Conservation (phyloP, 2,329 filamentous ascomycete species). For the Fusarium multiceps region DNA sequence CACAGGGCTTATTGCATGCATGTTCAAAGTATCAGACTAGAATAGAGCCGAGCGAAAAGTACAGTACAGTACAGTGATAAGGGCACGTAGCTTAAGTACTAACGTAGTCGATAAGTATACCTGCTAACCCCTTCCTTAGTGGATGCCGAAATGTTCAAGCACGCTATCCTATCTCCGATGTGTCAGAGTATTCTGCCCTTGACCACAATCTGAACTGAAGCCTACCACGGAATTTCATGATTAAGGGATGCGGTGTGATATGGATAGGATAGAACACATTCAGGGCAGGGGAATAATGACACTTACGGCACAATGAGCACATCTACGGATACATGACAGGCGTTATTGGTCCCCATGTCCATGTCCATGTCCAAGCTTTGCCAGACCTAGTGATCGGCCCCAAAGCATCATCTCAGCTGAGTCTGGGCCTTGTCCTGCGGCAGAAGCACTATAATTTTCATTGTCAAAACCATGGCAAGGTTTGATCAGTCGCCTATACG, state of each 20-base stretch:
- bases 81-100: too few species aligned
- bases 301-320: not conserved
- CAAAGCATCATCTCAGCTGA: conserved; percentile 43
- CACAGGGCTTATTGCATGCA: not conserved
- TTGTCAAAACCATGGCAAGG: not conserved
- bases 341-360: conserved; percentile 16
- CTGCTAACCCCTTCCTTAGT: not conserved
- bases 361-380: conserved; percentile 8
- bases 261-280: conserved; percentile 6
- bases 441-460: conserved; percentile 15
- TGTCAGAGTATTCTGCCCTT: not conserved
- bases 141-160: not conserved
- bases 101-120: not conserved
- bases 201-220: not conserved
- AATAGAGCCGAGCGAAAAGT: not conserved
- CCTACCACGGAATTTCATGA: conserved; percentile 4
- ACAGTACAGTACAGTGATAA: not conserved
- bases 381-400: conserved; percentile 16
- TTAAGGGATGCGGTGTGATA: conserved; percentile 28
- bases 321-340: not conserved
- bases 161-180: not conserved
- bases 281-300: not conserved
- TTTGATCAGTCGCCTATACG: not conserved
- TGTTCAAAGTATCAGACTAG: not conserved
- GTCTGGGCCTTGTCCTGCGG: conserved; percentile 38